Evolutionary conservation across 2,329 filamentous ascomycete species (phyloP).

Genomic region (Botryotinia globosa): DNA sequence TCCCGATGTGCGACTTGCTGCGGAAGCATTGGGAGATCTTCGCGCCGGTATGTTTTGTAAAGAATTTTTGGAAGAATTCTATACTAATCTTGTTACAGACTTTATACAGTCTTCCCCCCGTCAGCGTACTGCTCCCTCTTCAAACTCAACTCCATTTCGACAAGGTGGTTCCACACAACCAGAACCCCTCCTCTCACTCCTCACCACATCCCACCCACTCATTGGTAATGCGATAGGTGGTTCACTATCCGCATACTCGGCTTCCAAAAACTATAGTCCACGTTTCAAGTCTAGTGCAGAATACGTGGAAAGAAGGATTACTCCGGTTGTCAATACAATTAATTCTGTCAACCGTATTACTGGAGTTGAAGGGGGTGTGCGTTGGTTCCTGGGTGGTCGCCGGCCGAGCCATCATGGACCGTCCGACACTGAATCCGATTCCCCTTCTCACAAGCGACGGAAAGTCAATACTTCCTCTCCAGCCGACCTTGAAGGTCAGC

Average conservation of each 20-base stretch:
- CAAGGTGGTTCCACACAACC: slow-evolving; percentile 42
- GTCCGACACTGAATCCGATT: slow-evolving; percentile 47
- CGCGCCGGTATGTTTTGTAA: slow-evolving; percentile 58
- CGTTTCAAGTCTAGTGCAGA: slow-evolving; percentile 86
- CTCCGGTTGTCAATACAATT: slow-evolving; percentile 82
- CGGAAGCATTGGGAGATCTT: slow-evolving; percentile 72
- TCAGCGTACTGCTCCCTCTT: slow-evolving; percentile 28
- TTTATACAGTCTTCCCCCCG: slow-evolving; percentile 62
- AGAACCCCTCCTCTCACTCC: slow-evolving; percentile 80
- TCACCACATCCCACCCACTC: slow-evolving; percentile 84
- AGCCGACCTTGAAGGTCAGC: slow-evolving; percentile 35
- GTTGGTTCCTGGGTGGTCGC: slow-evolving; percentile 71
- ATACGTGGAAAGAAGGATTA: slow-evolving; percentile 84
- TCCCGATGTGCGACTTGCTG: slow-evolving; percentile 66
- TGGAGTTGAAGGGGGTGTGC: slow-evolving; percentile 80
- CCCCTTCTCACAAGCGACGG: slow-evolving; percentile 56
- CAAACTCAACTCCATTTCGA: slow-evolving; percentile 41
- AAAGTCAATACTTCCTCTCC: slow-evolving; percentile 49
- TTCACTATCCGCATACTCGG: slow-evolving; percentile 80
- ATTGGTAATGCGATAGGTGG: slow-evolving; percentile 81
- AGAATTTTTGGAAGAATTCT: not conserved
- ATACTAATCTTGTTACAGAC: slow-evolving; percentile 45
- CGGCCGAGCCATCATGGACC: slow-evolving; percentile 37
- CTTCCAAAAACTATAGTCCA: slow-evolving; percentile 86
- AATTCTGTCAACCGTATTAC: slow-evolving; percentile 80